Evolutionary conservation across 345 rosid genomes (phyloP).

Genomic region (Citrus maxima): DNA sequence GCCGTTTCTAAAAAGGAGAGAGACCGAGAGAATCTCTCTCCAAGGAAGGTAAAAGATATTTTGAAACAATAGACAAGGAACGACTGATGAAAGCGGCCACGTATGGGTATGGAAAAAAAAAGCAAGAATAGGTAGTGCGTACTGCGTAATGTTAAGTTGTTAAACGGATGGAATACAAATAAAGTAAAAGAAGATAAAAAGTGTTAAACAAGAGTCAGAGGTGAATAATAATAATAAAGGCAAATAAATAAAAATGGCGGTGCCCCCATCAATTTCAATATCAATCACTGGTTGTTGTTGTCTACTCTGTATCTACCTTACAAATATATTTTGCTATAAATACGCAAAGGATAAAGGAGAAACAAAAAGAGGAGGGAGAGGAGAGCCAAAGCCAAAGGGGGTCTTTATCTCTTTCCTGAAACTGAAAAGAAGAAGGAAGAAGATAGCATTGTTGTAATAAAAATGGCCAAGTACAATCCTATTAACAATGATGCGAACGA

Average conservation of each 20-base stretch:
- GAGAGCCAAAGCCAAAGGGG: not conserved
- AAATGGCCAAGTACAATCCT: constrained; percentile 25
- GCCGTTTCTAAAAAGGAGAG: too few relatives aligned
- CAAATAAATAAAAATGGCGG: not conserved
- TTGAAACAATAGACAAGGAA: too few relatives aligned
- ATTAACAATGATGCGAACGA: constrained; percentile 17
- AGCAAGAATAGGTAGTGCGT: too few relatives aligned
- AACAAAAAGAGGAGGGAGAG: not conserved
- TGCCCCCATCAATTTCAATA: not conserved
- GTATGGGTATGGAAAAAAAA: too few relatives aligned
- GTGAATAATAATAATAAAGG: not conserved
- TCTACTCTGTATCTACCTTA: too few relatives aligned
- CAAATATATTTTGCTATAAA: constrained; percentile 1
- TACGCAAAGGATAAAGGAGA: not conserved
- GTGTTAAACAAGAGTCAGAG: not conserved
- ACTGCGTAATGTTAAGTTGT: too few relatives aligned
- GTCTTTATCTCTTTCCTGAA: not conserved
- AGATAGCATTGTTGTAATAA: not conserved
- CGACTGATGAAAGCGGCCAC: too few relatives aligned
- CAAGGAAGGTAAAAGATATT: too few relatives aligned
- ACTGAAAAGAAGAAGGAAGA: not conserved
- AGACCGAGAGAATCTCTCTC: too few relatives aligned
- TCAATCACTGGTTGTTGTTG: not conserved
- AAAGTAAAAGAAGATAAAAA: too few relatives aligned
- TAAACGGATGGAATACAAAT: too few relatives aligned